Evolutionary conservation across 176 grass and related monocot genomes (phyloP).

Genomic region (Triticum turgidum): DNA sequence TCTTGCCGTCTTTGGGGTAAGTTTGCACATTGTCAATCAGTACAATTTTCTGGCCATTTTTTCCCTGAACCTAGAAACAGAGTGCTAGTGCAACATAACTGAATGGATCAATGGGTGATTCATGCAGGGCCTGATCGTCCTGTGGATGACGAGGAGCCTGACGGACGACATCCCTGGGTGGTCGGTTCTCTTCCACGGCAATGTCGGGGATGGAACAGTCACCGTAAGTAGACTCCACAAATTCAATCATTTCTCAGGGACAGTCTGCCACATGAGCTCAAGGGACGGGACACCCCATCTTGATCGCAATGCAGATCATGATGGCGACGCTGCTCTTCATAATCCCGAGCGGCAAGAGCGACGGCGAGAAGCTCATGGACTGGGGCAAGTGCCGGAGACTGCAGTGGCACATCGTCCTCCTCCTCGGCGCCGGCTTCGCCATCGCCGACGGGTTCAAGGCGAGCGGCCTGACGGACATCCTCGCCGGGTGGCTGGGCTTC

Average conservation of each 20-base stretch:
- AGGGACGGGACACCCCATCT: conserved; percentile 37
- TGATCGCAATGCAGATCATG: conserved; percentile 48
- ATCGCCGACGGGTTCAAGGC: conserved; percentile 74
- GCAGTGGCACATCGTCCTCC: conserved; percentile 79
- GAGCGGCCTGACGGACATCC: conserved; percentile 58
- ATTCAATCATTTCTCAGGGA: not conserved
- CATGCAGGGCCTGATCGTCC: conserved; percentile 60
- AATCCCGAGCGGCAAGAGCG: conserved; percentile 72
- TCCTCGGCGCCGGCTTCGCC: conserved; percentile 84
- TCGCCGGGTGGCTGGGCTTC: conserved; percentile 48
- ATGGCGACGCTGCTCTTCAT: conserved; percentile 86
- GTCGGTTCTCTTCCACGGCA: conserved; percentile 63
- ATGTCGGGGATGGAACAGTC: conserved; percentile 76
- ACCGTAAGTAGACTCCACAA: conserved; percentile 38
- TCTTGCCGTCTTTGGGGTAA: conserved; percentile 75
- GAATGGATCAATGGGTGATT: not conserved
- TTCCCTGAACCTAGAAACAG: not conserved
- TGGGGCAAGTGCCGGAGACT: conserved; percentile 90
- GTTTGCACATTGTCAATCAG: not conserved
- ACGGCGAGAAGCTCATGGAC: conserved; percentile 91
- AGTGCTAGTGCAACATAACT: not conserved
- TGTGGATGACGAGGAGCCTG: conserved; percentile 88
- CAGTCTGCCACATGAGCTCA: not conserved
- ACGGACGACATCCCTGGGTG: conserved; percentile 81
- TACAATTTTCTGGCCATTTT: not conserved